These are phyloP conservation scores for Sarocladium kiliense DNA, from an alignment of 2,329 filamentous ascomycete genomes.

Conservation along the genomic window DNA sequence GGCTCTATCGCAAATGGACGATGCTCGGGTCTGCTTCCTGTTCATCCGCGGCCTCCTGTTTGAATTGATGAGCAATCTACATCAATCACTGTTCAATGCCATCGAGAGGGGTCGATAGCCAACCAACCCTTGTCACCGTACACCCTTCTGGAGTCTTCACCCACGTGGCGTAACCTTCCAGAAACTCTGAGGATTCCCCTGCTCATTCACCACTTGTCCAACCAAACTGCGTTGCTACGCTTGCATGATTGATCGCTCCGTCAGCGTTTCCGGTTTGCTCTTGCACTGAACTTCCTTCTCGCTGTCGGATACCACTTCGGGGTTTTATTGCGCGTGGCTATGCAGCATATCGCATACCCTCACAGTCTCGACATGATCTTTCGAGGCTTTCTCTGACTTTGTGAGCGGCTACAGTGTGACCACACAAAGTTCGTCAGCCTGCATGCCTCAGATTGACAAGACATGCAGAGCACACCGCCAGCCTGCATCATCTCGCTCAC, in stretches of 20 bases:
- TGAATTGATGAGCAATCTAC: neutral
- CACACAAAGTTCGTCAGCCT: neutral
- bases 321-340: neutral
- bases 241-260: neutral
- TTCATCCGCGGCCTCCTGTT: neutral
- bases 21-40: neutral
- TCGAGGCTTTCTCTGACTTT: neutral
- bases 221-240: neutral
- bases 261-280: neutral
- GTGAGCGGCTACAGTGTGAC: too few relatives aligned
- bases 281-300: neutral
- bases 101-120: neutral
- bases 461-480: neutral
- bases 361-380: neutral
- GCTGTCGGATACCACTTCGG: neutral
- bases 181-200: slow-evolving; percentile 2
- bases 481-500: neutral
- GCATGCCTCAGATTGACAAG: neutral
- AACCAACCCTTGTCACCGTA: neutral
- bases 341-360: neutral
- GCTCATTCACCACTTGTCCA: neutral
- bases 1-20: neutral
- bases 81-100: neutral
- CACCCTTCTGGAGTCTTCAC: neutral
- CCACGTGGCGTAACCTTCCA: slow-evolving; percentile 8